phyloP scores from a whole-genome alignment of 2,329 filamentous ascomycete species.

The Dendryphion nanum region DNA sequence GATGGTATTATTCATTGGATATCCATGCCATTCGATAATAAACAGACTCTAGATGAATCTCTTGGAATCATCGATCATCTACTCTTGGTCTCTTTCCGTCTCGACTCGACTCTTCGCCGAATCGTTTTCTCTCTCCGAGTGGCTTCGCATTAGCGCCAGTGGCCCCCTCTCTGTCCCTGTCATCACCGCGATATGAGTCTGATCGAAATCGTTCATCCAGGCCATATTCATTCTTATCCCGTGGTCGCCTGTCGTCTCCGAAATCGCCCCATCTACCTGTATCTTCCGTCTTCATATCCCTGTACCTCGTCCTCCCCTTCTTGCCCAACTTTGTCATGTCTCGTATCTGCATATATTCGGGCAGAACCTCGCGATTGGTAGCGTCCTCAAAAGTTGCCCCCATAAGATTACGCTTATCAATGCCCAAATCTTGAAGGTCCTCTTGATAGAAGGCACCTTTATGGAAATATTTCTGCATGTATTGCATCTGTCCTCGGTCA shows the following conservation, averaged over 20 bases:
- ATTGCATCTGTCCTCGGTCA: conserved; percentile 74
- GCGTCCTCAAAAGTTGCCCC: conserved; percentile 83
- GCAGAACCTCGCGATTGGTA: conserved; percentile 75
- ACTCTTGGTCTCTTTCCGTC: conserved; percentile 47
- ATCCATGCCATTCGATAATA: no score
- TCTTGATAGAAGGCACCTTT: conserved; percentile 94
- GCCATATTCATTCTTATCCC: conserved; percentile 42
- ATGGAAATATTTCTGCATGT: conserved; percentile 96
- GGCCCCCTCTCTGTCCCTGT: conserved; percentile 44
- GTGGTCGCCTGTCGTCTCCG: conserved; percentile 49
- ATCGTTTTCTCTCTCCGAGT: conserved; percentile 60
- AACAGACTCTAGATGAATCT: no score
- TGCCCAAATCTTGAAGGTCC: conserved; percentile 70
- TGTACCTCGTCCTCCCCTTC: conserved; percentile 88
- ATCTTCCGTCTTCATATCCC: conserved; percentile 83
- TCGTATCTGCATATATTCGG: conserved; percentile 86
- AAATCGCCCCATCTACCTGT: conserved; percentile 81
- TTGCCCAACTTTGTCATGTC: conserved; percentile 93
- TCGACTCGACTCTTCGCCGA: conserved; percentile 38
- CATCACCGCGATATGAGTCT: conserved; percentile 51
- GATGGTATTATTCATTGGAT: no score
- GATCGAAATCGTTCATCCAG: conserved; percentile 67
- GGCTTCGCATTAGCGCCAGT: conserved; percentile 71
- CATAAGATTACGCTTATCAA: conserved; percentile 82
- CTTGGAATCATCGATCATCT: conserved; percentile 21